Base-by-base conservation (phyloP, 306 rosid species). In the Prunus mira region DNA sequence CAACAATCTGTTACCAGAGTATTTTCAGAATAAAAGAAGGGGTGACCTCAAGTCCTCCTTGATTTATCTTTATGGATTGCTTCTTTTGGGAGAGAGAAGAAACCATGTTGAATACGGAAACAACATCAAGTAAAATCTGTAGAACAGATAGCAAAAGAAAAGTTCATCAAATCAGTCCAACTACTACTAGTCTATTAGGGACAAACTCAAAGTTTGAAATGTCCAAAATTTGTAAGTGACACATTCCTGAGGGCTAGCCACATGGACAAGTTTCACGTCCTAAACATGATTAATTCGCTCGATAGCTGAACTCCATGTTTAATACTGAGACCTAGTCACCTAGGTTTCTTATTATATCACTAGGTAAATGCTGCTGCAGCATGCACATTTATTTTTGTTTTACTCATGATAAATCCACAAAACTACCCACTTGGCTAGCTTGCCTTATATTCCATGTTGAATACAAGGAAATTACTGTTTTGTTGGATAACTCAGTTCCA, bases 81-180 rank as follows among this genome's bases (percentile, higher is more conserved):
- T 84, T 88, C 76, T 76, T 87, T 77, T 25, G 88, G 61, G 96
- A 81, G 56, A 87, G 76, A 78, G 94, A 90, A 65, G 97, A 87
- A 81, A 90, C 96, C 82, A 62, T 84, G 79, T 94, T 92, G 91
- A 87, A 92, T 79, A 89, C 79, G 8, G 88, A 82, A 82, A 89
- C 93, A 75, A 88, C 84, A 82, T 94, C 90, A 57, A 90, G 92
- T 46, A 94, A 78, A 74, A 90, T 90, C 98, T 94, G 91, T 62
- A 45, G 70, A 76, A 68, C 14, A 34, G 32, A 57, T 66, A 67
- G 38, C 46, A 56, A 70, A 67, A 71, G 20, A 75, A 34, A 30
- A 46, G 69, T 62, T 74, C 63, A 74, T 68, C 46, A 28, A 65
- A n/a, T 69, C 50, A 49, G 7, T 17, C 24, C 9, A 22, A 76